Percentiles rank a stretch among this genome's conserved stretches.
Conservation (phyloP, 2,329 filamentous ascomycete species). For the Chaetomium olivaceum region DNA sequence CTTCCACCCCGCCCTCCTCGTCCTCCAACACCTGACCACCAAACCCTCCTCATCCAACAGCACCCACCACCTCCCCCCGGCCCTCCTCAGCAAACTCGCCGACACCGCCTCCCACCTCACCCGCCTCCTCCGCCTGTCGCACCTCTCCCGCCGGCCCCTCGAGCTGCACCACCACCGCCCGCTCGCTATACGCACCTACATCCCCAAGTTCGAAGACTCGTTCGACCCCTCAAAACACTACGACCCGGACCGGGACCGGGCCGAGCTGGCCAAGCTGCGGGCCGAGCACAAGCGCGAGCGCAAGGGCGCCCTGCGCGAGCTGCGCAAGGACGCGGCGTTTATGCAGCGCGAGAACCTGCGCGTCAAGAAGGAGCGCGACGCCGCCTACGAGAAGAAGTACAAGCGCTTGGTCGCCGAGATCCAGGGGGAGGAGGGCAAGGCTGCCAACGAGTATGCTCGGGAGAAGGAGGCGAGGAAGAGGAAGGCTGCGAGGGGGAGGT, state of each 20-base stretch:
- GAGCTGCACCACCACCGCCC: slow-evolving; percentile 87
- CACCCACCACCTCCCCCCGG: slow-evolving; percentile 51
- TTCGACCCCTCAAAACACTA: slow-evolving; percentile 97
- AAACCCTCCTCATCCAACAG: slow-evolving; percentile 45
- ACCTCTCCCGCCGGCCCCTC: slow-evolving; percentile 71
- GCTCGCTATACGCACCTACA: slow-evolving; percentile 79
- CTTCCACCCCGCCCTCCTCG: slow-evolving; percentile 63
- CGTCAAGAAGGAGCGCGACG: slow-evolving; percentile 91
- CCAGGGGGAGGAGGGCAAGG: slow-evolving; percentile 86
- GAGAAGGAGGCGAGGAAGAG: slow-evolving; percentile 76
- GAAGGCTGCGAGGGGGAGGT: slow-evolving; percentile 60
- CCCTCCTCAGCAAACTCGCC: slow-evolving; percentile 44
- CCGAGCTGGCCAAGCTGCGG: slow-evolving; percentile 79
- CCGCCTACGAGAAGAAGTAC: slow-evolving; percentile 95
- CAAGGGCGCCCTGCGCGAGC: slow-evolving; percentile 91
- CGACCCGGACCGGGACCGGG: slow-evolving; percentile 88
- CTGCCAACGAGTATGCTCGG: slow-evolving; percentile 84
- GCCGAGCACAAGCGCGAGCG: slow-evolving; percentile 92
- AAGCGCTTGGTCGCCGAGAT: slow-evolving; percentile 90
- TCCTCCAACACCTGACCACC: slow-evolving; percentile 62
- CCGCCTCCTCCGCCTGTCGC: slow-evolving; percentile 60
- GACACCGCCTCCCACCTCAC: slow-evolving; percentile 50
- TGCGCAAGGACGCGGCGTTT: slow-evolving; percentile 94
- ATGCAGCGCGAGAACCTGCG: slow-evolving; percentile 85
- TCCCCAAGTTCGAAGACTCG: slow-evolving; percentile 94